Evolutionary conservation across 257 asterid genomes (phyloP).

Genomic region (Capsicum chinense): DNA sequence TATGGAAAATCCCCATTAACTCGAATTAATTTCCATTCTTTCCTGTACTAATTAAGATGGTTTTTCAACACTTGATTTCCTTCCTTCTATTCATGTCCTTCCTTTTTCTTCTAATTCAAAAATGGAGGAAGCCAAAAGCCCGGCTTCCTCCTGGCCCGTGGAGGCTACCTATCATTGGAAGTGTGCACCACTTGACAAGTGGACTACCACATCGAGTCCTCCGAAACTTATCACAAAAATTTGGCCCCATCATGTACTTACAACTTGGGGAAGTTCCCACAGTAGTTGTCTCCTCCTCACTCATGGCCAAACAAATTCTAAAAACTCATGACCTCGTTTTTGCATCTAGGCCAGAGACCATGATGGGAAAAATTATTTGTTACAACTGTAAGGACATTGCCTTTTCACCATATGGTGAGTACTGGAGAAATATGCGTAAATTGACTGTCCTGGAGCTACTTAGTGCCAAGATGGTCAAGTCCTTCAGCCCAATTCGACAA

Average conservation of each 20-base stretch:
- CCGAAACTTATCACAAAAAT: not conserved
- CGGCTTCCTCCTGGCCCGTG: not conserved
- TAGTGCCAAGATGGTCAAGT: conserved; percentile 16
- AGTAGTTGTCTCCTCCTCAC: conserved; percentile 1
- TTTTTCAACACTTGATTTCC: too few relatives aligned
- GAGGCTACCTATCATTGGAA: conserved; percentile 18
- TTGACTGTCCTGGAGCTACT: not conserved
- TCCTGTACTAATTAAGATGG: too few relatives aligned
- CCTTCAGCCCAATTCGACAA: conserved; percentile 6
- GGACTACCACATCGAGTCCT: conserved; percentile 17
- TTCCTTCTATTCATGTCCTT: too few relatives aligned
- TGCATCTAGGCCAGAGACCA: conserved; percentile 1
- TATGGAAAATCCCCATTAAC: too few relatives aligned
- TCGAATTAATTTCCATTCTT: too few relatives aligned
- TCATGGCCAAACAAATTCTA: not conserved
- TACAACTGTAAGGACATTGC: not conserved
- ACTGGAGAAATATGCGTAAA: conserved; percentile 19
- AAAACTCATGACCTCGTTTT: not conserved
- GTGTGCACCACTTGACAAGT: conserved; percentile 7
- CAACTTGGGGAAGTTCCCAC: conserved; percentile 11
- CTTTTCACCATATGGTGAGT: conserved; percentile 14
- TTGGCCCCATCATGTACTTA: not conserved
- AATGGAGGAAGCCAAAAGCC: too few relatives aligned
- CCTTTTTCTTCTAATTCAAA: too few relatives aligned
- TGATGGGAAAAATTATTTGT: conserved; percentile 13